Evolutionary conservation across 441 rosid species (phyloP), one percentile per base, ranked within the genome.

Genomic region (Corymbia citriodora): DNA sequence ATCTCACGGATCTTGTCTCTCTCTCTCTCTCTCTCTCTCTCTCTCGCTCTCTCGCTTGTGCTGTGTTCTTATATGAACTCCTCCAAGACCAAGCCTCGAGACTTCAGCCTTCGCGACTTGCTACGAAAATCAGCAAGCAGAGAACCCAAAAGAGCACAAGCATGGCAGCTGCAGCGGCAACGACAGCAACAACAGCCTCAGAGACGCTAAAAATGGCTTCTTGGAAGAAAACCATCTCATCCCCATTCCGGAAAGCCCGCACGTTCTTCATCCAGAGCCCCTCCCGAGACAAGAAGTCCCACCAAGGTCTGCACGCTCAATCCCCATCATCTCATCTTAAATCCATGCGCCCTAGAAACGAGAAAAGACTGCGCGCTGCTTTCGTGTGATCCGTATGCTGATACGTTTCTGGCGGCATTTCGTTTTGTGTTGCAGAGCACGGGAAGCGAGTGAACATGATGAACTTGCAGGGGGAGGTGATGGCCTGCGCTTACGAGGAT

Each of bases 401-500:
- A 83, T 27, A 10, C 45, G 50, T 19, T 29, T 54, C 40, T n/a
- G 6, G n/a, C 53, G 53, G 25, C 40, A 16, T 57, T 17, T 49
- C 79, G 82, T 40, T n/a, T n/a, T 50, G 55, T 48, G 4, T 55
- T 74, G 92, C 96, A 94, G 98, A 94, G 87, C 91, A 93, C 86
- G 96, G 95, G 88, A 93, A 81, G 74, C 52, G 52, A 45, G 16
- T 23, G 29, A 87, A 95, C 8, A 98, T 53, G 57, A 93, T 88
- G 96, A 96, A 96, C 92, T 95, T 97, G 4, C 97, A 97, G 16
- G 99, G 98, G 16, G 98, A 97, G 89, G 99, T 97, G 87, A 97
- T 96, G 99, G 98, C 99, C 82, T 97, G 99, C 90, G 97, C 96
- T 15, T 97, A 97, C 72, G 96, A 97, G 89, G 99, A 97, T 90